Percentiles rank a stretch among this genome's conserved stretches.
These are phyloP conservation scores for Globisporangium orthogonon DNA, from an alignment of 352 stramenopile species.

Conservation along the genomic window DNA sequence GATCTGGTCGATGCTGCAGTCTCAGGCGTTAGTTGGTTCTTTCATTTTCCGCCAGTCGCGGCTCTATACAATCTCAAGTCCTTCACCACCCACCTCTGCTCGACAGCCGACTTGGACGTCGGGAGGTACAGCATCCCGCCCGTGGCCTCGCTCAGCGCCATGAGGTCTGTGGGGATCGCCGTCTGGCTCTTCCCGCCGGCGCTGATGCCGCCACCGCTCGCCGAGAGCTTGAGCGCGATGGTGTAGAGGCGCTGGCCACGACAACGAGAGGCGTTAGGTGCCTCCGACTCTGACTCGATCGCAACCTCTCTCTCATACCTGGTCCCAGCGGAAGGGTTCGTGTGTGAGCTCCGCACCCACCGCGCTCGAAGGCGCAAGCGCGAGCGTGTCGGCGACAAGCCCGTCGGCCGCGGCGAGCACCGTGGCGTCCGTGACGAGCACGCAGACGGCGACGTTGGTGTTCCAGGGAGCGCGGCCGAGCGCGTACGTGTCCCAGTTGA, in stretches of 20 bases:
- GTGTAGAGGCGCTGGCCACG: conserved; percentile 51
- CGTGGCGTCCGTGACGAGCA: conserved; percentile 80
- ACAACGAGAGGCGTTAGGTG: background rate
- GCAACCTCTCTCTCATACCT: conserved; percentile 17
- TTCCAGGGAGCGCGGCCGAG: conserved; percentile 76
- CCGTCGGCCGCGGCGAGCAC: conserved; percentile 57
- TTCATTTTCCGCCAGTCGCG: no score
- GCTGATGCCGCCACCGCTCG: conserved; percentile 23
- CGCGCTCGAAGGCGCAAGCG: conserved; percentile 54
- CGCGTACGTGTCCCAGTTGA: conserved; percentile 86
- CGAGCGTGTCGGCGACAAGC: conserved; percentile 66
- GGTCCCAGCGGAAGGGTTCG: conserved; percentile 84
- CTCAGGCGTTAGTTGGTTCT: no score
- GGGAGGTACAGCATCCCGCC: conserved; percentile 81
- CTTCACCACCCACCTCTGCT: conserved; percentile 23
- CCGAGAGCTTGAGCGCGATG: conserved; percentile 77
- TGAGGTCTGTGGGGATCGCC: conserved; percentile 59
- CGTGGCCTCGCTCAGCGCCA: conserved; percentile 81
- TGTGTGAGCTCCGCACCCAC: conserved; percentile 74
- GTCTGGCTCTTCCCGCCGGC: conserved; percentile 39
- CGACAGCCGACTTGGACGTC: conserved; percentile 69
- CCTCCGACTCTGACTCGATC: no score
- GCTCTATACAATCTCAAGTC: background rate
- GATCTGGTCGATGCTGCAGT: conserved; percentile 71
- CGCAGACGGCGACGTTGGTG: conserved; percentile 76